Conservation (phyloP, 495 filamentous ascomycete genomes). For the Trichoderma erinaceum region DNA sequence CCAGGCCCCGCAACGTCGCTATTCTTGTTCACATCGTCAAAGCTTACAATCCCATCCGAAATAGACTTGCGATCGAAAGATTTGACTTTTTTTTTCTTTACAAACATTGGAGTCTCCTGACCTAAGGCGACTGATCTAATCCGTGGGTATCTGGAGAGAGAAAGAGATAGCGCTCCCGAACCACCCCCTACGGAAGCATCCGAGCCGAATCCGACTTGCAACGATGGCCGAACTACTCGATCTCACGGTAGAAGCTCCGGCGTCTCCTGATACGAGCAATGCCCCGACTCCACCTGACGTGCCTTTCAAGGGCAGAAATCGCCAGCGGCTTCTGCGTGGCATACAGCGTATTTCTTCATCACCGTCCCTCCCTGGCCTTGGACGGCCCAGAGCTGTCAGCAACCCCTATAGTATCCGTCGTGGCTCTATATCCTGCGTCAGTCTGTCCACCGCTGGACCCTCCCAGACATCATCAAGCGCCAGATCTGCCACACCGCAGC, state of each 20-base stretch:
- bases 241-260: neutral
- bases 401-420: constrained; percentile 50
- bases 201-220: neutral
- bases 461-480: constrained; percentile 24
- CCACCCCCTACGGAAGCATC: neutral
- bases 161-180: neutral
- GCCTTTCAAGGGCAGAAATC: constrained; percentile 61
- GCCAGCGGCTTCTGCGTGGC: constrained; percentile 67
- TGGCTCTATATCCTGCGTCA: constrained; percentile 72
- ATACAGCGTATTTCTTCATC: constrained; percentile 88
- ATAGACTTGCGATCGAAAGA: neutral
- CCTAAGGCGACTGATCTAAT: no score
- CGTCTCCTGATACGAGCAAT: neutral
- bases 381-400: constrained; percentile 58
- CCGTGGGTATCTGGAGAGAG: no score
- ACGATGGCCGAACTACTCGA: constrained; percentile 4
- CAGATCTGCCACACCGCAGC: constrained; percentile 32
- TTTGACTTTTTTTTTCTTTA: neutral
- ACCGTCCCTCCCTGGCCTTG: constrained; percentile 61
- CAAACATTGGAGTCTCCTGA: no score
- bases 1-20: neutral
- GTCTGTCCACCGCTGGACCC: constrained; percentile 52
- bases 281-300: constrained; percentile 32
- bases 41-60: neutral
- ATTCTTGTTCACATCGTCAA: neutral